A percentile compares a stretch with the other conserved stretches of the same genome.
These are phyloP conservation scores for Exophiala lecanii-corni DNA, from an alignment of 2,329 filamentous ascomycete species.

Conservation along the genomic window DNA sequence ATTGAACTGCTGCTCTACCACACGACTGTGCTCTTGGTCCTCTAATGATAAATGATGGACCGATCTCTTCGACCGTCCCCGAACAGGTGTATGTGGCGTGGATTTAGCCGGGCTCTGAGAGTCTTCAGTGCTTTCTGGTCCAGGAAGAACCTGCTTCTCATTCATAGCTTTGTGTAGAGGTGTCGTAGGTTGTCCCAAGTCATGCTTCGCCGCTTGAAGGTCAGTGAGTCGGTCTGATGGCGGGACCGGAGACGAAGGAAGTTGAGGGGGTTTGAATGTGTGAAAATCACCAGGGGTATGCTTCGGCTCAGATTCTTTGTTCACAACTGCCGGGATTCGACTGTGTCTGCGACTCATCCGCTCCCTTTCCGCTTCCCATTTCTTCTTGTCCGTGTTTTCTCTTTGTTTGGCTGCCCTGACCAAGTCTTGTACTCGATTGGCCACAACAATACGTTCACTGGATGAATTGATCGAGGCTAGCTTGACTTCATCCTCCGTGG, in stretches of 20 bases:
- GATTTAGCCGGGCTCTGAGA: slow-evolving; percentile 11
- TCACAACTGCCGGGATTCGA: slow-evolving; percentile 6
- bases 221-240: slow-evolving; percentile 8
- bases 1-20: slow-evolving; percentile 21
- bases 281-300: slow-evolving; percentile 7
- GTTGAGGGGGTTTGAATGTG: slow-evolving; percentile 2
- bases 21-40: slow-evolving; percentile 7
- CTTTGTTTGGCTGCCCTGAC: slow-evolving; percentile 18
- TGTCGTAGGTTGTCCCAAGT: slow-evolving; percentile 5
- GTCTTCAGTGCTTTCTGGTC: slow-evolving; percentile 4
- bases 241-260: slow-evolving; percentile 9
- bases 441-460: slow-evolving; percentile 16
- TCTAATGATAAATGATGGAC: slow-evolving; percentile 16
- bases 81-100: slow-evolving; percentile 12
- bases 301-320: slow-evolving; percentile 7
- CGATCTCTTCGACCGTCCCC: slow-evolving; percentile 17
- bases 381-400: slow-evolving; percentile 14
- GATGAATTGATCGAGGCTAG: slow-evolving; percentile 8
- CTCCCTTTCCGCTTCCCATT: slow-evolving; percentile 11
- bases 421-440: slow-evolving; percentile 21
- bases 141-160: slow-evolving; percentile 18
- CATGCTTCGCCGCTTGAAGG: slow-evolving; percentile 2
- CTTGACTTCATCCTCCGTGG: slow-evolving; percentile 4
- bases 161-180: slow-evolving; percentile 19
- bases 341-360: slow-evolving; percentile 13